These are phyloP conservation scores for Coniochaeta pulveracea DNA, from an alignment of 2,329 filamentous ascomycete genomes.

Conservation along the genomic window DNA sequence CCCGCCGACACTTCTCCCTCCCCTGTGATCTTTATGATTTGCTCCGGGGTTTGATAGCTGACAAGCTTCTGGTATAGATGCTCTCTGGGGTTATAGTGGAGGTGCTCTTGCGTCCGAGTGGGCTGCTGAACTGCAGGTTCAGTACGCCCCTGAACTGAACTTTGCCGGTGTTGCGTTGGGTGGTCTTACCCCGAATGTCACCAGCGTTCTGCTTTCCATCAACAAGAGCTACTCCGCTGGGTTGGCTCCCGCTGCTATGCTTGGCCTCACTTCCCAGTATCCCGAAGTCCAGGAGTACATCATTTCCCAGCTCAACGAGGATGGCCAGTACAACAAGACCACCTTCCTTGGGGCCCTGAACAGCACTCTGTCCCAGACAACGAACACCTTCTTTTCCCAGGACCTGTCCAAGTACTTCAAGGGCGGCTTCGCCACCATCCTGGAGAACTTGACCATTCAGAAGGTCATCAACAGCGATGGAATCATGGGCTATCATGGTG, in stretches of 20 bases:
- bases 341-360: constrained; percentile 9
- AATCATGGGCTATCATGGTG: constrained; percentile 11
- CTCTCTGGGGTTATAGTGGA: constrained; percentile 44
- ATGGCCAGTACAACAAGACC: constrained; percentile 8
- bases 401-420: constrained; percentile 10
- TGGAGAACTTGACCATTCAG: constrained; percentile 12
- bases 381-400: constrained; percentile 6
- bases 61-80: too few species aligned
- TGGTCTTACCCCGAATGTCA: constrained; percentile 29
- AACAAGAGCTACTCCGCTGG: not conserved
- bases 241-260: constrained; percentile 8
- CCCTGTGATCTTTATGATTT: too few species aligned
- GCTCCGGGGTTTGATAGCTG: too few species aligned
- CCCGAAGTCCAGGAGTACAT: constrained; percentile 17
- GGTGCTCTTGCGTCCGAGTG: constrained; percentile 38
- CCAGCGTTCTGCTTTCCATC: not conserved
- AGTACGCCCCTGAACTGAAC: constrained; percentile 40
- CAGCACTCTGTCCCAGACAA: constrained; percentile 7
- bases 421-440: constrained; percentile 6
- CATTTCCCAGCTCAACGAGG: constrained; percentile 6
- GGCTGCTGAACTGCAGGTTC: constrained; percentile 37
- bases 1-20: too few species aligned
- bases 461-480: not conserved
- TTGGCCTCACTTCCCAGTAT: constrained; percentile 20
- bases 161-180: constrained; percentile 37